A percentile compares a stretch with the other conserved stretches of the same genome.
These are phyloP conservation scores for Candida morakotiae DNA, from an alignment of 805 yeast species.

Conservation along the genomic window DNA sequence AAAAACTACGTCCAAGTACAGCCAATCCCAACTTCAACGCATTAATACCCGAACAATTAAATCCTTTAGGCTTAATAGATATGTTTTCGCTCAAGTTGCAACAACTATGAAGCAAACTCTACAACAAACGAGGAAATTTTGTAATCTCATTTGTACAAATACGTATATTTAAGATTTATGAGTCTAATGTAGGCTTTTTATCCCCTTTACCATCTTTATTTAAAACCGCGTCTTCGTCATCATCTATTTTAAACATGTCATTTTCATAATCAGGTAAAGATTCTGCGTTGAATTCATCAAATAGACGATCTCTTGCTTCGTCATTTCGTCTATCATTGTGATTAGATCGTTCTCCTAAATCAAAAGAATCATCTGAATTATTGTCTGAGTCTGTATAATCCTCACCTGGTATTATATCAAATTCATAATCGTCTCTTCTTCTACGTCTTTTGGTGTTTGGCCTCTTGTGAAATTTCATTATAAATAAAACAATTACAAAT, in stretches of 20 bases:
- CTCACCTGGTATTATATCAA: slow-evolving; percentile 73
- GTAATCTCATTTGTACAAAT: too few relatives aligned
- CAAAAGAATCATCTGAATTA: slow-evolving; percentile 18
- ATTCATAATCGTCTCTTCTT: slow-evolving; percentile 68
- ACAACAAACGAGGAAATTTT: too few relatives aligned
- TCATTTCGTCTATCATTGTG: slow-evolving; percentile 19
- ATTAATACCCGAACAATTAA: too few relatives aligned
- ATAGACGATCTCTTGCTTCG: slow-evolving; percentile 37
- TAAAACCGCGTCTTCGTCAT: slow-evolving; percentile 27
- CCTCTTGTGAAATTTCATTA: slow-evolving; percentile 41
- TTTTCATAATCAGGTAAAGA: slow-evolving; percentile 30
- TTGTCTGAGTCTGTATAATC: slow-evolving; percentile 42
- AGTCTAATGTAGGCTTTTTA: neutral
- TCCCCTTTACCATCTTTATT: neutral
- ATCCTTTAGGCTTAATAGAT: too few relatives aligned
- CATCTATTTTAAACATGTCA: slow-evolving; percentile 38
- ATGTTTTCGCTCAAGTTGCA: too few relatives aligned
- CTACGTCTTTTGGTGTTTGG: slow-evolving; percentile 44
- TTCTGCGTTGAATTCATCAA: slow-evolving; percentile 37
- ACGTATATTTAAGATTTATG: too few relatives aligned
- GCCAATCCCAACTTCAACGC: too few relatives aligned
- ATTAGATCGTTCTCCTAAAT: slow-evolving; percentile 22
- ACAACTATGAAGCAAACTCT: too few relatives aligned
- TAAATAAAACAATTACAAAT: slow-evolving; percentile 43
- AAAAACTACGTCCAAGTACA: too few relatives aligned